A percentile compares a stretch with the other conserved stretches of the same genome.
Evolutionary conservation across 164 flowering plant genomes (phyloP).

Genomic region (Buxus sempervirens): DNA sequence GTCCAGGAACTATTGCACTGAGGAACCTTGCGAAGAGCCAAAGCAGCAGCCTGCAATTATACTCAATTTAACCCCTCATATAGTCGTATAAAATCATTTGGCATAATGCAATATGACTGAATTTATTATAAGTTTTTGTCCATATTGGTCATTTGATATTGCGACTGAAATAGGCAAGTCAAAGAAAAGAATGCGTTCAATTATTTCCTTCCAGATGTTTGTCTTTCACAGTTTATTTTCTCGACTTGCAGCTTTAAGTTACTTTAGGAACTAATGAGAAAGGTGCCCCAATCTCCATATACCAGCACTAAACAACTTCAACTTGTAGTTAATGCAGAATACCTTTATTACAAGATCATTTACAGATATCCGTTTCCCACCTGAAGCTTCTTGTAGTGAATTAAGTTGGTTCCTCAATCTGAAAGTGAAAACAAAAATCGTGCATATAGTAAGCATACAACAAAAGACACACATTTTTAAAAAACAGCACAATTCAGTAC

Average conservation of each 20-base stretch:
- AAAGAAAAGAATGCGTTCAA: too few species aligned
- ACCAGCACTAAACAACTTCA: not conserved
- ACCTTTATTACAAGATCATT: constrained; percentile 87
- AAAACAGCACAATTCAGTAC: constrained; percentile 20
- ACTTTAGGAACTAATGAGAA: too few species aligned
- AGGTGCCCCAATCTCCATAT: too few species aligned
- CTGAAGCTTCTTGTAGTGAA: constrained; percentile 61
- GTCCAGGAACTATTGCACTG: constrained; percentile 97
- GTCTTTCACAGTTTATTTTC: too few species aligned
- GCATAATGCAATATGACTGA: too few species aligned
- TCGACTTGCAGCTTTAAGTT: too few species aligned
- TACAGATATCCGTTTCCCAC: constrained; percentile 60
- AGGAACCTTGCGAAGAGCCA: constrained; percentile 93
- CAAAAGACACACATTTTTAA: not conserved
- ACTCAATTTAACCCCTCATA: too few species aligned
- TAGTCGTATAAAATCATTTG: too few species aligned
- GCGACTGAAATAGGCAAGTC: too few species aligned
- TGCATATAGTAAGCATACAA: not conserved
- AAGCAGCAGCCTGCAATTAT: constrained; percentile 76
- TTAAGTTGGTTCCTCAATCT: constrained; percentile 60
- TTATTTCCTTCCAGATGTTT: too few species aligned
- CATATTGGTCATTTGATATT: too few species aligned
- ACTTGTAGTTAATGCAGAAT: not conserved
- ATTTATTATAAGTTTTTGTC: too few species aligned
- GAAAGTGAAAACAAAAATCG: constrained; percentile 4